Evolutionary conservation across 352 stramenopile genomes (phyloP).

Genomic region (Phytophthora capsici): DNA sequence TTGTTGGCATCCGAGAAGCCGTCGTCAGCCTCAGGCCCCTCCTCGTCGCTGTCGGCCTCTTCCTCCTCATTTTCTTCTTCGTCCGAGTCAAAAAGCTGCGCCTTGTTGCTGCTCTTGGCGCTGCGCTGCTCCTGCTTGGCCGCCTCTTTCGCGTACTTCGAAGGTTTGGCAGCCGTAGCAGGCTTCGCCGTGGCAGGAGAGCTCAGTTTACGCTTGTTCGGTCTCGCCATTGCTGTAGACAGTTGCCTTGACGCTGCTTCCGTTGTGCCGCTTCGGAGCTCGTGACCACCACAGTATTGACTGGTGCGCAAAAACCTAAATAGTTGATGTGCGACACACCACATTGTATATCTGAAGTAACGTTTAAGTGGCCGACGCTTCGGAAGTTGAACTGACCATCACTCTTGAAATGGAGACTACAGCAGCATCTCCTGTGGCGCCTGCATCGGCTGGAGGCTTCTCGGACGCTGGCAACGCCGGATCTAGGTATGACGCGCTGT

Average conservation of each 20-base stretch:
- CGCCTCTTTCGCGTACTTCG: slow-evolving; percentile 84
- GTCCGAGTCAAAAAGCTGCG: slow-evolving; percentile 77
- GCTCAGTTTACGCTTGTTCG: slow-evolving; percentile 67
- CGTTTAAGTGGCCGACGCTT: slow-evolving; percentile 1
- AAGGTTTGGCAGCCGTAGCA: slow-evolving; percentile 41
- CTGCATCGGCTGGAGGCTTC: slow-evolving; percentile 9
- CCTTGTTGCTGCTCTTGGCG: slow-evolving; percentile 48
- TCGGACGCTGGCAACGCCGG: slow-evolving; percentile 6
- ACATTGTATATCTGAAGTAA: slow-evolving; percentile 11
- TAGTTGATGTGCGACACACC: slow-evolving; percentile 20
- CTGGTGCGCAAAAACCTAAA: slow-evolving; percentile 43
- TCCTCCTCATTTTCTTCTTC: slow-evolving; percentile 56
- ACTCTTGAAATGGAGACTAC: slow-evolving; percentile 27
- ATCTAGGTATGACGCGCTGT: slow-evolving; percentile 70
- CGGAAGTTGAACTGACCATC: slow-evolving; percentile 39
- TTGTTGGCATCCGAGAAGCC: slow-evolving; percentile 89
- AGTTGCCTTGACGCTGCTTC: slow-evolving; percentile 20
- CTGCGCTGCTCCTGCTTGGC: slow-evolving; percentile 69
- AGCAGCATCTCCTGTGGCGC: neutral
- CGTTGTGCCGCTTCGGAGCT: slow-evolving; percentile 45
- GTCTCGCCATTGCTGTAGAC: slow-evolving; percentile 45
- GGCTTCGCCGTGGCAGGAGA: slow-evolving; percentile 17
- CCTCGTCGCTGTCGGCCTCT: slow-evolving; percentile 52
- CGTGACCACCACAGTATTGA: slow-evolving; percentile 44
- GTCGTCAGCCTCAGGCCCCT: slow-evolving; percentile 59